Evolutionary conservation across 768 basidiomycete genomes (phyloP).

Genomic region (Leccinellum luteum): DNA sequence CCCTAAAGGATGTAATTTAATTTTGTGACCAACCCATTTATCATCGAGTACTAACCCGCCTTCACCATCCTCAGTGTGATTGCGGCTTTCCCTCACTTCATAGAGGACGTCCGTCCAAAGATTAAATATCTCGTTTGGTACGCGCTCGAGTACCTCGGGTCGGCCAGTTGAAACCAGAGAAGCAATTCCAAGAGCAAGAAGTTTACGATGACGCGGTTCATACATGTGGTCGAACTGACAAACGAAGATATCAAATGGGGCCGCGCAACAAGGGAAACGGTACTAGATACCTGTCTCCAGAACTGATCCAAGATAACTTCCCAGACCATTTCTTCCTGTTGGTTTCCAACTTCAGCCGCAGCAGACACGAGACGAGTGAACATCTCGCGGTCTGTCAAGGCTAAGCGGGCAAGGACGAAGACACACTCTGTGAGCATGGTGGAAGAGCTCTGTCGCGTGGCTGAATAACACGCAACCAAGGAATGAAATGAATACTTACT

Average conservation of each 20-base stretch:
- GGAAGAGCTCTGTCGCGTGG: slow-evolving; percentile 27
- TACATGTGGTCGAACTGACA: slow-evolving; percentile 87
- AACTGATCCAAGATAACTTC: slow-evolving; percentile 74
- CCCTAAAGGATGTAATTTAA: slow-evolving; percentile 12
- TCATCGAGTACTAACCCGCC: slow-evolving; percentile 28
- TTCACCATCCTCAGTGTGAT: slow-evolving; percentile 34
- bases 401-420: slow-evolving; percentile 71
- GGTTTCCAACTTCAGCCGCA: slow-evolving; percentile 46
- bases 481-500: slow-evolving; percentile 37
- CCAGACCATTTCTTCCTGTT: slow-evolving; percentile 55
- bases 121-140: slow-evolving; percentile 77
- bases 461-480: slow-evolving; percentile 7
- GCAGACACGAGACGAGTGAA: slow-evolving; percentile 72
- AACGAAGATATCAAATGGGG: neutral
- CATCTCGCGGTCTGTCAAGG: slow-evolving; percentile 59
- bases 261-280: neutral
- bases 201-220: slow-evolving; percentile 79
- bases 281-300: slow-evolving; percentile 68
- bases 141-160: slow-evolving; percentile 65
- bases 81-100: slow-evolving; percentile 74
- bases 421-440: slow-evolving; percentile 62
- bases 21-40: neutral
- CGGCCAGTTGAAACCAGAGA: slow-evolving; percentile 72
- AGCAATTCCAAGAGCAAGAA: slow-evolving; percentile 80
- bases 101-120: slow-evolving; percentile 88